These are phyloP conservation scores for Glaciozyma antarctica DNA, from an alignment of 768 basidiomycete genomes.

Conservation along the genomic window DNA sequence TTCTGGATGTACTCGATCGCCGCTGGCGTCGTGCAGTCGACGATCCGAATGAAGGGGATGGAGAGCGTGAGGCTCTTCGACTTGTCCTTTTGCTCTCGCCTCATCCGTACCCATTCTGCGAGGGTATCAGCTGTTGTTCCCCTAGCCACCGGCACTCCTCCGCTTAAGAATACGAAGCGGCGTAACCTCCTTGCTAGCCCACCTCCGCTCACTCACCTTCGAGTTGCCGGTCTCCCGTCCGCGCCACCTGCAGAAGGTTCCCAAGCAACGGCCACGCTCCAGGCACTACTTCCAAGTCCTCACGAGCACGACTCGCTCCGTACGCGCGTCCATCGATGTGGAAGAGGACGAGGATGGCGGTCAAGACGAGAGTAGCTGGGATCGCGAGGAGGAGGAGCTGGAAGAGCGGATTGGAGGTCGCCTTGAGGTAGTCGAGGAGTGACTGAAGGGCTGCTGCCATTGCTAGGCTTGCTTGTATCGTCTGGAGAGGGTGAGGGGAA, in stretches of 20 bases:
- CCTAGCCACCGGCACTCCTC: too few species aligned
- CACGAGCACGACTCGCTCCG: background rate
- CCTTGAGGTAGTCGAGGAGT: too few species aligned
- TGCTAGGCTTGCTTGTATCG: too few species aligned
- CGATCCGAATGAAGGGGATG: conserved; percentile 8
- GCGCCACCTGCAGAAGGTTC: conserved; percentile 4
- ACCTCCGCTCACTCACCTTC: too few species aligned
- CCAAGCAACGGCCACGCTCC: background rate
- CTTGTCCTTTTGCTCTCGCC: background rate
- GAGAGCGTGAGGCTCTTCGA: background rate
- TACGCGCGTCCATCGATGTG: conserved; percentile 16
- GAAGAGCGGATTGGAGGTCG: too few species aligned
- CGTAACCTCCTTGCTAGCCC: too few species aligned
- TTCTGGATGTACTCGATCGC: conserved; percentile 21
- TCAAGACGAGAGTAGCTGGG: background rate
- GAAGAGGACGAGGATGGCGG: background rate
- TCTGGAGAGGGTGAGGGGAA: too few species aligned
- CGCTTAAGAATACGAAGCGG: too few species aligned
- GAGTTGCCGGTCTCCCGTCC: background rate
- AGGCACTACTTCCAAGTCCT: background rate
- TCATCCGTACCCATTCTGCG: background rate
- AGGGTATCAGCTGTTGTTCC: background rate
- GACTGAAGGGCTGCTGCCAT: too few species aligned
- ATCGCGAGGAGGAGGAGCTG: too few species aligned
- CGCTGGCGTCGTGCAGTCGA: background rate